Base-by-base conservation (phyloP, 1,284 basidiomycete genomes). In the Ustilago esculenta region DNA sequence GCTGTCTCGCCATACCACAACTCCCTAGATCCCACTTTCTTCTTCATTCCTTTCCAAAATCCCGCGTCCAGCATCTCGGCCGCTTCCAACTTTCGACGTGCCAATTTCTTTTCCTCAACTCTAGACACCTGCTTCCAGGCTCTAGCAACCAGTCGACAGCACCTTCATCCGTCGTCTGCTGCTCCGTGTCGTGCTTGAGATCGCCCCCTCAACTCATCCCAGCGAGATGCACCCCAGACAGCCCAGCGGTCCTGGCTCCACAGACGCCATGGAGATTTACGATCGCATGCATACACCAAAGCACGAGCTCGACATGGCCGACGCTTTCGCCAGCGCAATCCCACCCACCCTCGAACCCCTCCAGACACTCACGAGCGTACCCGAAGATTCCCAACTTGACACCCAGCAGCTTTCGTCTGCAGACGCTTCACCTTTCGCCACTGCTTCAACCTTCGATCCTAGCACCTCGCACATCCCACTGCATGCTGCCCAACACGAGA, bases 261-360 rank as follows among this genome's bases (percentile, higher is more conserved):
- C 59, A 17, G 73, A 75, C 20, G 73, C 73, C 27, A 73, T 75
- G 73, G 73, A 75, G 23, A 43, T 61, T 43, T 72, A 64, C 37
- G 70, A 74, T 23, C 64, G 65, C 21, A 66, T 73, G 46, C 63
- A 73, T 30, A 56, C 65, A n/a, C 59, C 66, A 43, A 63, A 69
- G 30, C 45, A 68, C 37, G 56, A 68, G 27, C 39, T 60, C 36
- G 70, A 68, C 59, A 49, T 52, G 47, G 50, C 64, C 1, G 59
- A 63, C 37, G 52, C 41, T 17, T 50, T 58, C 25, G 34, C 54
- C 23, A 46, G 20, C 25, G 53, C 56, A 27, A 8, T 46, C 7
- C 46, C 55, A 24, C 33, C 67, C 34, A 34, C 44, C 23, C 29
- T 21, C 15, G 64, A 66, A 8, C 59, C 54, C 25, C 55, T 52